Percentiles rank a stretch among this genome's conserved stretches.
Conservation (phyloP, 78 protist genomes). For the Dictyostelium capitatum region DNA sequence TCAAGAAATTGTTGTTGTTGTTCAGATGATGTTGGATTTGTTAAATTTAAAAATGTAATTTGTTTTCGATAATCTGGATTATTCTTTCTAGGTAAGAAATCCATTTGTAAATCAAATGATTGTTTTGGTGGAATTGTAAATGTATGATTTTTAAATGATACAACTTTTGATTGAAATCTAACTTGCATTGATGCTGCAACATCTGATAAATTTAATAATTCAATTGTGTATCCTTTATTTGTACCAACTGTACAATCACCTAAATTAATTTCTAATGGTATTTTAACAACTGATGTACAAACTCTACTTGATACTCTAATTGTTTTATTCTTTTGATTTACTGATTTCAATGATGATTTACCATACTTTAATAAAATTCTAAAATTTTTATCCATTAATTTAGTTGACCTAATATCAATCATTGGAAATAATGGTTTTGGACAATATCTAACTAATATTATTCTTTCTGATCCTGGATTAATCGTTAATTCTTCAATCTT, state of each 20-base stretch:
- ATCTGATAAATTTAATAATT: constrained; percentile 60
- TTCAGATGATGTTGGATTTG: constrained; percentile 46
- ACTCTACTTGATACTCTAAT: constrained; percentile 74
- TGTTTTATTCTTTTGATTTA: constrained; percentile 36
- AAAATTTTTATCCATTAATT: constrained; percentile 31
- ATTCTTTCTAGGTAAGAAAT: constrained; percentile 80
- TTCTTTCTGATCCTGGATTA: constrained; percentile 75
- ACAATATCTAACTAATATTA: constrained; percentile 33
- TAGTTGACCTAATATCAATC: background rate
- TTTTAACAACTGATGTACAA: constrained; percentile 59
- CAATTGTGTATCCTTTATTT: background rate
- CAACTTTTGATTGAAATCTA: constrained; percentile 49
- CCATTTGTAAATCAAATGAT: constrained; percentile 52
- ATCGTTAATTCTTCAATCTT: constrained; percentile 56
- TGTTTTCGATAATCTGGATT: constrained; percentile 89
- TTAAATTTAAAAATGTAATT: constrained; percentile 74
- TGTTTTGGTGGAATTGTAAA: constrained; percentile 71
- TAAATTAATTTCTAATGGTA: constrained; percentile 67
- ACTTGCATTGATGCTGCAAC: constrained; percentile 70
- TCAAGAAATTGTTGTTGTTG: constrained; percentile 49
- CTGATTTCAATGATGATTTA: background rate
- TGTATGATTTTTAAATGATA: constrained; percentile 33
- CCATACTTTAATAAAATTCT: constrained; percentile 59
- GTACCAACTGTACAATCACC: constrained; percentile 85
- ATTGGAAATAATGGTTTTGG: constrained; percentile 50